Base-by-base conservation (phyloP, 108 stramenopile species). In the Pelagomonas calceolata region DNA sequence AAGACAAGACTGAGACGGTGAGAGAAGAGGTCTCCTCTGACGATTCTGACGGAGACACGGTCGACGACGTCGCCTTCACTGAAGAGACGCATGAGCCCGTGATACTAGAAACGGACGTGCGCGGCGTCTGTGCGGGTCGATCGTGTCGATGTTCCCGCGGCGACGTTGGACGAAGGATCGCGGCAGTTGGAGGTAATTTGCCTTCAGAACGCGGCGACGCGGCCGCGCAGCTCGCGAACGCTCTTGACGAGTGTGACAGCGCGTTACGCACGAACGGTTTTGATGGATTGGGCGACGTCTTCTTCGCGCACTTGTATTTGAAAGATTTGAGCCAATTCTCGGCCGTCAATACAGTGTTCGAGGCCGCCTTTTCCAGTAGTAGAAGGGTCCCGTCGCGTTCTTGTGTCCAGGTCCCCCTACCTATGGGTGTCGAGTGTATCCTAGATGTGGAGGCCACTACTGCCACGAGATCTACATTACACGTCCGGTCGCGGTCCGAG, bases 301-400 rank as follows among this genome's bases (percentile, higher is more conserved):
- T 91, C 36, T 92, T 88, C 78, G 94, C 95, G 0, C 95, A 95
- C 80, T 76, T 99, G 15, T 96, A 95, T 67, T 75, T 99, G 26
- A 82, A 83, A 7, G 82, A 91, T 75, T 97, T 99, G 77, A 78
- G 79, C n/a, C 85, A 89, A 74, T 99, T 97, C 83, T 78, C 80
- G 21, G 81, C 71, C 29, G 89, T 95, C 76, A 99, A 99, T 76
- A 67, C 71, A 5, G 85, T 89, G 66, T 99, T 97, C 72, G 84
- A 82, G 69, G 81, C 75, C 63, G 95, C 79, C 74, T 96, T 93
- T 69, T 85, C 86, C 63, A 77, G 75, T 26, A 26, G 51, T 16
- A 44, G 83, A n/a, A 71, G 86, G 35, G 91, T 91, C 33, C 92
- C 92, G 26, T 88, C 85, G 21, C 75, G 94, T 43, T 84, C 87